Evolutionary conservation across 805 yeast genomes (phyloP), one percentile per base, ranked within the genome.

Genomic region (Myxozyma geophila): DNA sequence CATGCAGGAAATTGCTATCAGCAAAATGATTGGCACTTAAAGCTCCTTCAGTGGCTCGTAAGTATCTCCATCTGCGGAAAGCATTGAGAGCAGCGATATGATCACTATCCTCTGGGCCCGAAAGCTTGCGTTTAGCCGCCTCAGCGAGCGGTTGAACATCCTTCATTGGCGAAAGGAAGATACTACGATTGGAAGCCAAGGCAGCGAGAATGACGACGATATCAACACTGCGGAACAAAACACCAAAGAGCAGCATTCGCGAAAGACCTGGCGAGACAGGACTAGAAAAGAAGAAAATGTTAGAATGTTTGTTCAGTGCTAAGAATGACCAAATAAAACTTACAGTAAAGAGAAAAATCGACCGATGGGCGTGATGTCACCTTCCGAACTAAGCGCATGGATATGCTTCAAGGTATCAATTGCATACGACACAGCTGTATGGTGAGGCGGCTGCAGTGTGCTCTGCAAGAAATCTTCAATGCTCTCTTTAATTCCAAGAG

Each of bases 181-280:
- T n/a, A 21, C 53, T 51, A 13, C 65, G 59, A 13, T 39, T 40
- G 5, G 61, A 40, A 5, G 58, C 35, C 21, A 40, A 12, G 7
- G 69, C 62, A 17, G 70, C 70, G 28, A 63, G 36, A 33, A 63
- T 44, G 23, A 67, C 43, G 41, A 60, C 60, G 13, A 67, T 59
- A 49, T 67, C 70, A n/a, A 67, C 39, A 46, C 69, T 66, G 23
- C 65, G 59, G 63, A 67, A 67, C 6, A 63, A 21, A 17, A 59
- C 41, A 4, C 63, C 67, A 46, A 62, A 58, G 46, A 67, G 46
- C n/a, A 65, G 23, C 69, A 67, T 66, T 10, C 65, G 61, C 19
- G 60, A 64, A 12, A 64, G 54, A n/a, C 37, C 12, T 3, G 69
- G 69, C 2, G 52, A 54, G 21, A 64, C 54, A 5, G 69, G 68